Conservation (phyloP, 1,284 basidiomycete genomes). For the Phellopilus nigrolimitatus region DNA sequence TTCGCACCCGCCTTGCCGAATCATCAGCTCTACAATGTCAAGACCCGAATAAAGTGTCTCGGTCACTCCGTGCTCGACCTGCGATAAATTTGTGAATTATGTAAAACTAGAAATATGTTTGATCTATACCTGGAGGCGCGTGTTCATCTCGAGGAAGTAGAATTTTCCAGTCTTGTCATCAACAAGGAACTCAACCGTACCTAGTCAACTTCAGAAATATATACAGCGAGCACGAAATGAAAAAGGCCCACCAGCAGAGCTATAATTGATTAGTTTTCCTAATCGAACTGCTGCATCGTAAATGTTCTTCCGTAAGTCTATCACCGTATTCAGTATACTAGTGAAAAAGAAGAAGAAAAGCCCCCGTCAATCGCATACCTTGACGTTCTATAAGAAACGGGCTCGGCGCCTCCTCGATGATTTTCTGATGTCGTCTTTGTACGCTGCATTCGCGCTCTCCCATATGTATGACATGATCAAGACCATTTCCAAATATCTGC, state of each 20-base stretch:
- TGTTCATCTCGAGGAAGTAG: conserved; percentile 76
- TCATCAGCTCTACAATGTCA: conserved; percentile 67
- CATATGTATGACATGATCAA: conserved; percentile 55
- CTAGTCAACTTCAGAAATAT: conserved; percentile 27
- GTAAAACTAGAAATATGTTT: neutral
- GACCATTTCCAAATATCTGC: conserved; percentile 62
- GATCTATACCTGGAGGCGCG: conserved; percentile 51
- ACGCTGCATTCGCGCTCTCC: conserved; percentile 70
- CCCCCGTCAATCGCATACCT: conserved; percentile 26
- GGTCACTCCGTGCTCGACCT: conserved; percentile 71
- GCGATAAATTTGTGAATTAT: neutral
- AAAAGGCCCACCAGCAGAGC: conserved; percentile 48
- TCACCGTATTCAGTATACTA: neutral
- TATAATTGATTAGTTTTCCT: conserved; percentile 48
- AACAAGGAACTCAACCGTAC: conserved; percentile 67
- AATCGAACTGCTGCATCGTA: conserved; percentile 50
- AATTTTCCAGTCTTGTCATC: conserved; percentile 50
- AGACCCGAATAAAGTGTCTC: conserved; percentile 53
- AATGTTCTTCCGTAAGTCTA: conserved; percentile 43
- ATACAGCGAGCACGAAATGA: neutral
- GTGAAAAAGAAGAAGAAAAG: neutral
- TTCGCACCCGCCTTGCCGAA: conserved; percentile 45
- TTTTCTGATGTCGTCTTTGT: conserved; percentile 70
- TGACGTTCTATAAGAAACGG: conserved; percentile 42
- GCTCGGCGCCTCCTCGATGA: conserved; percentile 66